Evolutionary conservation across 192 early-diverging fungal species (phyloP).

Genomic region (Coemansia sp.): DNA sequence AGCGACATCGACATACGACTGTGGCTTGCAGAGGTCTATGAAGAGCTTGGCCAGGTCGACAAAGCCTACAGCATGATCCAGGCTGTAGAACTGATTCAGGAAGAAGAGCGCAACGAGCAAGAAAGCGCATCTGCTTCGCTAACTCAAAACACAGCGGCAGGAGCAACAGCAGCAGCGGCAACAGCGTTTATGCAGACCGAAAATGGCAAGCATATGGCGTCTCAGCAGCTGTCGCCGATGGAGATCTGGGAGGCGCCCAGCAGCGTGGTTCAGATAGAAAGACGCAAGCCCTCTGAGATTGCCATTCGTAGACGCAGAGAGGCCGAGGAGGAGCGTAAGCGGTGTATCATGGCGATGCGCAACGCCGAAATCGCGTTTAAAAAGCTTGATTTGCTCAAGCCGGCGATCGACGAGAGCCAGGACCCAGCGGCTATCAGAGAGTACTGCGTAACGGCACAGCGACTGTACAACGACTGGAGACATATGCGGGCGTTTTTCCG

Average conservation of each 20-base stretch:
- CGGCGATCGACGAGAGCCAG: constrained; percentile 12
- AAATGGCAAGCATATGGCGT: neutral
- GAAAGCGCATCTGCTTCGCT: neutral
- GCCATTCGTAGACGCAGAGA: constrained; percentile 15
- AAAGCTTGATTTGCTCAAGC: constrained; percentile 34
- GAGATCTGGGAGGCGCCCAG: neutral
- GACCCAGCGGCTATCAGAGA: constrained; percentile 8
- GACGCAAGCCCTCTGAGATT: constrained; percentile 27
- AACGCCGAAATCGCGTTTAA: constrained; percentile 40
- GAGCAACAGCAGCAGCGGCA: constrained; percentile 1
- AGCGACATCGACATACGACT: constrained; percentile 60
- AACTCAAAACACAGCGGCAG: neutral
- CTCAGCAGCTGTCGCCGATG: neutral
- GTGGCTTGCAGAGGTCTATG: constrained; percentile 63
- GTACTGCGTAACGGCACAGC: constrained; percentile 36
- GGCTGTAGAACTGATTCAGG: constrained; percentile 38
- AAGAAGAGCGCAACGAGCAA: constrained; percentile 3
- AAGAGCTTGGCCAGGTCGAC: constrained; percentile 57
- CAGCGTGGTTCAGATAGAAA: constrained; percentile 13
- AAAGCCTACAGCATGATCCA: constrained; percentile 42
- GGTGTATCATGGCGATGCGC: constrained; percentile 37
- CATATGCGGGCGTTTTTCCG: constrained; percentile 38
- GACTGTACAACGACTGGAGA: constrained; percentile 44
- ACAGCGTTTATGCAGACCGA: neutral
- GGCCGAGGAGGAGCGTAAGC: constrained; percentile 31